Evolutionary conservation across 140 eudicot genomes (phyloP), one percentile per base, ranked within the genome.

Genomic region (Erigeron philadelphicus): DNA sequence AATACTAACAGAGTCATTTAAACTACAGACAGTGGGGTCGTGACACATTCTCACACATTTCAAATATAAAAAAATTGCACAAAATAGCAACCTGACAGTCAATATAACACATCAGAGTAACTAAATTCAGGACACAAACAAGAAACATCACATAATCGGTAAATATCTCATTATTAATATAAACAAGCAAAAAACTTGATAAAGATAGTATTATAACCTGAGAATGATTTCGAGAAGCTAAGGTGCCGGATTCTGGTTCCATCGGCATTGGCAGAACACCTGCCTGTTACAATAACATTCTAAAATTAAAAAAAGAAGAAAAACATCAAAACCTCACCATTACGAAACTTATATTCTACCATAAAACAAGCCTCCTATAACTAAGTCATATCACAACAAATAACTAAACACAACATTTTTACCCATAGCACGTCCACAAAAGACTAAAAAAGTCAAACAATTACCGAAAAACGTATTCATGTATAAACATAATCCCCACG

Each of bases 211-310:
- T 40, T 15, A 52, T 52, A 71, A 77, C 81, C 81, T 77, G 81
- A 65, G 78, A 72, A 64, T 64, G 73, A 61, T 65, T 72, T 59
- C 74, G 57, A 19, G 72, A 77, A 19, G 42, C 48, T 72, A 71
- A 64, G 64, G 77, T 45, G 31, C 81, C 74, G 48, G 81, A 77
- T 72, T 59, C 81, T 65, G 81, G 81, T 57, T 77, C 78, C 77
- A 72, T 77, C 69, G 58, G 81, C 77, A 19, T 77, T 13, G 63
- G 64, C 70, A 59, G 63, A 8, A 19, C 19, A 65, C 81, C 77
- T 56, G 73, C 69, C 77, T 64, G 55, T 49, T 35, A 72, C 48
- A 71, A 64, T 38, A 61, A 25, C 44, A 70, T 13, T 25, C 13
- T 11, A 38, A 47, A 35, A 50, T 48, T 16, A n/a, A 17, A 25